These are phyloP conservation scores for Ampelocalamus luodianensis DNA, from an alignment of 176 grass and related monocot species.

Conservation along the genomic window DNA sequence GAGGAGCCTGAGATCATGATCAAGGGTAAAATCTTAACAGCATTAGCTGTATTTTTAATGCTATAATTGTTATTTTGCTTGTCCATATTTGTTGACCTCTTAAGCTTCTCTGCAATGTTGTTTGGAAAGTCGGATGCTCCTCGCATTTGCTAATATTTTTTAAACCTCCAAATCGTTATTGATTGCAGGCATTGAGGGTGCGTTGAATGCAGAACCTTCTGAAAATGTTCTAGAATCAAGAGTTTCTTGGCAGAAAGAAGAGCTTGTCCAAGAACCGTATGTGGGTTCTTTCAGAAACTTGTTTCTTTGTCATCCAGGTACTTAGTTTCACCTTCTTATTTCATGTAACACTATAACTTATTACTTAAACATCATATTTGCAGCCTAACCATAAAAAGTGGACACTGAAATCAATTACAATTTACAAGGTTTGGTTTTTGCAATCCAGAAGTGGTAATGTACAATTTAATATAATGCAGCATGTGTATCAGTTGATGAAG, in stretches of 20 bases:
- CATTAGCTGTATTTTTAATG: neutral
- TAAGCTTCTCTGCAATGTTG: conserved; percentile 8
- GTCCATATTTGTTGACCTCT: neutral
- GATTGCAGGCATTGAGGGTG: conserved; percentile 53
- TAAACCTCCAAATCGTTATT: conserved; percentile 21
- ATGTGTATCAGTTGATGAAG: conserved; percentile 81
- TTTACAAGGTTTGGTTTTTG: conserved; percentile 20
- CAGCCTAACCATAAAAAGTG: conserved; percentile 19
- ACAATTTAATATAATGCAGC: conserved; percentile 53
- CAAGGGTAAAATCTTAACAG: conserved; percentile 53
- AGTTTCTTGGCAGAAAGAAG: conserved; percentile 59
- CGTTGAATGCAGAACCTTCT: conserved; percentile 36
- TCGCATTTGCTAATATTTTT: conserved; percentile 11
- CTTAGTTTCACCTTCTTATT: conserved; percentile 16
- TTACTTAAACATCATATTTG: conserved; percentile 29
- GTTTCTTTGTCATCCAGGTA: conserved; percentile 73
- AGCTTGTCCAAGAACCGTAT: conserved; percentile 56
- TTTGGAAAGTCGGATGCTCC: conserved; percentile 1
- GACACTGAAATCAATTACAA: conserved; percentile 18
- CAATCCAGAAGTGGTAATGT: conserved; percentile 30
- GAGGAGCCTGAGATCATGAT: conserved; percentile 51
- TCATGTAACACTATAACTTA: neutral
- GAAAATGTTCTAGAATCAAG: conserved; percentile 34
- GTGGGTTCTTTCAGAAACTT: conserved; percentile 72
- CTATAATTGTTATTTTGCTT: conserved; percentile 16